Evolutionary conservation across 164 flowering plant species (phyloP), one percentile per base, ranked within the genome.

Genomic region (Santalum album): DNA sequence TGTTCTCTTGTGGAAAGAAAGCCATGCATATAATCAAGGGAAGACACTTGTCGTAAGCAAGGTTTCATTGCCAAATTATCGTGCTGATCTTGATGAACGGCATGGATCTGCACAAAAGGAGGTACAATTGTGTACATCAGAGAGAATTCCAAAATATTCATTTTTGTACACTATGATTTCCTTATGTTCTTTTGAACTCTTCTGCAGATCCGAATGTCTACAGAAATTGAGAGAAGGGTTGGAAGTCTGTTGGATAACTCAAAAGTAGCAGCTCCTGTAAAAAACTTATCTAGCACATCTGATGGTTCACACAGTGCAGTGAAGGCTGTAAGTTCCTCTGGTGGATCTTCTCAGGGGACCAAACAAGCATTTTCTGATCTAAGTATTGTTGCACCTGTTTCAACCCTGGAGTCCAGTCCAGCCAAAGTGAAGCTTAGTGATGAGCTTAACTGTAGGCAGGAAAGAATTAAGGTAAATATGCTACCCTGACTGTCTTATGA

Each of bases 1-100:
- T 68, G 67, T 69, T 50, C 43, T 66, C 43, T 29, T 76, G 69
- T 68, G 82, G 83, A 62, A 86, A 80, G 81, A 58, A 81, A 92
- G 99, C 66, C 96, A 89, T 80, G 94, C 88, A 17, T 92, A 92
- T 56, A 72, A 85, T 72, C 86, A 81, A 68, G 96, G 96, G 56
- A 81, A 74, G 79, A 69, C 86, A 48, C 86, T 92, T 69, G 96
- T 85, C 23, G 86, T 81, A 29, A 92, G 99, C 73, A 89, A 87
- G 72, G 77, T 78, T 62, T 95, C 96, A 17, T 61, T 92, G 69
- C 96, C 96, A 53, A 66, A 78, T 66, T 92, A 92, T 60, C 74
- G 96, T 19, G 96, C 90, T 6, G 99, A 92, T 80, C 90, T 92
- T 46, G 99, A 92, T 71, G 96, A 92, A n/a, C 85, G 66, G 21